Evolutionary conservation across 2,329 filamentous ascomycete species (phyloP), one percentile per base, ranked within the genome.

Genomic region (Nigrospora osmanthi): DNA sequence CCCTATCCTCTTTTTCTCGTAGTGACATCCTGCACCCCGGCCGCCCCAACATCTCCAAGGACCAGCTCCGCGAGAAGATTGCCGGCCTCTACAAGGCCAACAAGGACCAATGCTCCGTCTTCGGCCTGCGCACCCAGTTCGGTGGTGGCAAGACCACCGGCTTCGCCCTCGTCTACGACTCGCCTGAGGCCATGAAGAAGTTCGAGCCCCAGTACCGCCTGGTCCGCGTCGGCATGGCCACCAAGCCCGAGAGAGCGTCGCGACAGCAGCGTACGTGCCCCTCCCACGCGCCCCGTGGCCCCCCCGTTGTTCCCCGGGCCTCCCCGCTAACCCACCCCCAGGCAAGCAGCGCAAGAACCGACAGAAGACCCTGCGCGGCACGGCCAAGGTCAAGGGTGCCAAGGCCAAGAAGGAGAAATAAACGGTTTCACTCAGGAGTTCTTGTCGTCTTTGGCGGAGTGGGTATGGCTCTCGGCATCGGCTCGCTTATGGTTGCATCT

Each of bases 281-380:
- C n/a, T n/a, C n/a, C 33, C 28, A 35, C 39, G 28, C 6, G 17
- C 48, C 43, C 38, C 16, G 14, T 16, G 31, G 33, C 32, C 35
- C 15, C 43, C 13, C 43, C 13, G 33, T 42, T 37, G 38, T 37
- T 42, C 39, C n/a, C n/a, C n/a, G n/a, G 38, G 35, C 43, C 40
- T 40, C 44, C 42, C 44, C 42, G n/a, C 35, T 52, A 50, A 52
- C 47, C 38, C 42, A 48, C 39, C 30, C 60, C 78, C 75, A 97
- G 91, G 91, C 85, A 98, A 98, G 83, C 93, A 97, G 80, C 87
- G 93, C 80, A 98, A 98, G 89, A 98, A 98, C 88, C 84, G 91
- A 73, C 83, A 87, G 76, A 97, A 98, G 89, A 93, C 91, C 70
- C 86, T 96, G 73, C 87, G 93, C 63, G 93, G 93, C 71, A 95